Base-by-base conservation (phyloP, 306 rosid genomes). In the Corylus americana region DNA sequence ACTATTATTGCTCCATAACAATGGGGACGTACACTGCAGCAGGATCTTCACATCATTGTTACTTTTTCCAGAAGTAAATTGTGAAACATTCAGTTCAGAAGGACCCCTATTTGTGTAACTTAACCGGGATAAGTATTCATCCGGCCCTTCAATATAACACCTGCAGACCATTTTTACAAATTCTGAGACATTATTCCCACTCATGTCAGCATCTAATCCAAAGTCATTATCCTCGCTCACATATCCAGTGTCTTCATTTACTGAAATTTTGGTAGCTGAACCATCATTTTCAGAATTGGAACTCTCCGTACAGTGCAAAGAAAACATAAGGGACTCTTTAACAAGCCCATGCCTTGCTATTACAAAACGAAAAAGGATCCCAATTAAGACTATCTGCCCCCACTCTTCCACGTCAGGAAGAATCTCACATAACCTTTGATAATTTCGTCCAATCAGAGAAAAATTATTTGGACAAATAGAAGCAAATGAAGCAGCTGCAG, bases 371-470 rank as follows among this genome's bases (percentile, higher is more conserved):
- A 96, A 79, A 85, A 96, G 97, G 75, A 93, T 89, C 78, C 97
- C 98, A 67, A 89, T 91, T 76, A 96, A 83, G 81, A 96, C 76
- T 75, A 96, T 91, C 78, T 93, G 98, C 74, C 98, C 98, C 99
- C 99, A 93, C 80, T 96, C 99, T 75, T 93, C 99, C 67, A 93
- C 96, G 58, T 96, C 99, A 31, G 97, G 98, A 81, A 96, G 94
- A 84, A 93, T 82, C 88, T 89, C 96, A 73, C 99, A 93, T 74
- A 96, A 83, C 79, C 90, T 88, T 79, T 29, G 85, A 85, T 89
- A 91, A 77, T 89, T 87, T 85, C 83, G 87, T 79, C 94, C 98
- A 45, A 93, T 81, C 86, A 93, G 79, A 27, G 87, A 82, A 87
- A 93, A 87, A 83, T 91, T 92, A 83, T 83, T 91, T 0, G 98